Percentiles rank a stretch among this genome's conserved stretches.
Conservation (phyloP, 208 protist genomes). For the Acanthamoeba royreba region DNA sequence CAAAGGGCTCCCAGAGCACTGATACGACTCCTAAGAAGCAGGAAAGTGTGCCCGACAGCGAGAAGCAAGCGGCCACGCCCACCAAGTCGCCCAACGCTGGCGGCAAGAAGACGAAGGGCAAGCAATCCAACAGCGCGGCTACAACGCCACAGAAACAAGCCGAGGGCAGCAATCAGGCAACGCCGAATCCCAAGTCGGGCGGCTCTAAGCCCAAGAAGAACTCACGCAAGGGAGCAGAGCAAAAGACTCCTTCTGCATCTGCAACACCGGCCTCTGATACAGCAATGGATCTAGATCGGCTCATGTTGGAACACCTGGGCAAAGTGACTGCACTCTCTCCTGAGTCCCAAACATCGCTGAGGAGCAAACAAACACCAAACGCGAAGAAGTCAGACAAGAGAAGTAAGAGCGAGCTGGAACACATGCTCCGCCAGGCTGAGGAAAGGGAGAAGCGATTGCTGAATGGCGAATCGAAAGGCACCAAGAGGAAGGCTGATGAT, state of each 20-base stretch:
- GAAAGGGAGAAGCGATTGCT: slow-evolving; percentile 1
- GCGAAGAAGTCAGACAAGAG: background rate
- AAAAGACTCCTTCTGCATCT: no score
- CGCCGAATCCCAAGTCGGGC: no score
- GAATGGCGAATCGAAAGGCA: no score
- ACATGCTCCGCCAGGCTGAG: background rate
- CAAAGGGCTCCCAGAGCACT: background rate
- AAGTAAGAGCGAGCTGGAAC: background rate
- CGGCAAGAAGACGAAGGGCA: background rate
- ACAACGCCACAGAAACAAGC: background rate
- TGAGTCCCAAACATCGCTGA: no score
- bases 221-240: no score
- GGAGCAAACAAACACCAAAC: no score
- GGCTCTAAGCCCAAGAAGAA: no score
- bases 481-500: no score
- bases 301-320: background rate
- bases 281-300: background rate
- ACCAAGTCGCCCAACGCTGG: background rate
- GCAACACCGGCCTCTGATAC: background rate
- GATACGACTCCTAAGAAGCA: background rate
- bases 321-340: background rate
- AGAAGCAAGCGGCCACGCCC: background rate
- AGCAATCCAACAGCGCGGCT: background rate
- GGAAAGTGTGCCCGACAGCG: background rate
- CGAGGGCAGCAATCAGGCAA: no score